phyloP scores from a whole-genome alignment of 78 protist genomes.

The Dictyostelium capitatum region DNA sequence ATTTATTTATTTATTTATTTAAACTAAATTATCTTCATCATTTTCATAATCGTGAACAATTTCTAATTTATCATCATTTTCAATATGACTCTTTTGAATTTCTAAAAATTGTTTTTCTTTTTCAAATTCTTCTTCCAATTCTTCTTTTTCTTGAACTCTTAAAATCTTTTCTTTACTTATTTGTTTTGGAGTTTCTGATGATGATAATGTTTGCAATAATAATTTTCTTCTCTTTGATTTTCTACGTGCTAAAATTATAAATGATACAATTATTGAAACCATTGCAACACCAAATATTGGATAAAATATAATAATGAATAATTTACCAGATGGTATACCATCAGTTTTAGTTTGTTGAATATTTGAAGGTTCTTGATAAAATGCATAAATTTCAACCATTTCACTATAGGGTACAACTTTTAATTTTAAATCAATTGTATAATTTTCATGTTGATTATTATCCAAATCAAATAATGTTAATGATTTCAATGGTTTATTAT shows the following conservation, averaged over 20 bases:
- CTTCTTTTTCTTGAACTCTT: slow-evolving; percentile 3
- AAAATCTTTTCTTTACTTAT: slow-evolving; percentile 20
- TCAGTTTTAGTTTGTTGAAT: neutral
- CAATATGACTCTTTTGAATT: neutral
- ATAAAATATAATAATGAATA: neutral
- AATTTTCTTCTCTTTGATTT: slow-evolving; percentile 42
- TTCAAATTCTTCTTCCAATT: neutral
- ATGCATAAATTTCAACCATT: neutral
- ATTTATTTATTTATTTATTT: too few relatives aligned
- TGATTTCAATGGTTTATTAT: neutral
- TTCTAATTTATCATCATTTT: too few relatives aligned
- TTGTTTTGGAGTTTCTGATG: slow-evolving; percentile 44
- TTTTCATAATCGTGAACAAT: too few relatives aligned
- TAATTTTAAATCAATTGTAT: neutral
- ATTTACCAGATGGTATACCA: neutral
- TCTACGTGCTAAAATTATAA: neutral
- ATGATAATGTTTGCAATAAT: slow-evolving; percentile 15
- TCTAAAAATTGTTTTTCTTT: slow-evolving; percentile 6
- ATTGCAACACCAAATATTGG: neutral
- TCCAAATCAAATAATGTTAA: neutral
- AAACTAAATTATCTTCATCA: too few relatives aligned
- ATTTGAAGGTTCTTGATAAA: neutral
- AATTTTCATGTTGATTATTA: neutral
- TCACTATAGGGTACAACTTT: neutral
- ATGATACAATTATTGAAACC: neutral